A percentile compares a stretch with the other conserved stretches of the same genome.
These are phyloP conservation scores for Tolypocladium pustulatum DNA, from an alignment of 2,329 filamentous ascomycete genomes.

Conservation along the genomic window DNA sequence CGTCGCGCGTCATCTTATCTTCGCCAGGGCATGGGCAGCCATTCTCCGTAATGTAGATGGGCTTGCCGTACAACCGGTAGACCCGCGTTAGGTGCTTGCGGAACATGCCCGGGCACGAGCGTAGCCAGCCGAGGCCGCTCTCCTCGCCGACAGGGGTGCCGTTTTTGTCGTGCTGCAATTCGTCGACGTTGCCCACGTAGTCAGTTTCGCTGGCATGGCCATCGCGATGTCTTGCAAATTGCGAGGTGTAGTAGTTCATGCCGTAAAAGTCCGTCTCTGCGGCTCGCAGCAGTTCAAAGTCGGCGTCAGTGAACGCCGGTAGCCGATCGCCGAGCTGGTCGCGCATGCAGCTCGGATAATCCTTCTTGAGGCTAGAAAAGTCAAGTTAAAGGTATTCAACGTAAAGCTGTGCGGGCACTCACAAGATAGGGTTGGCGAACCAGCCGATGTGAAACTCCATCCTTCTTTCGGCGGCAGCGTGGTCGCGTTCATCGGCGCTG, in stretches of 20 bases:
- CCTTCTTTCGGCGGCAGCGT: slow-evolving; percentile 19
- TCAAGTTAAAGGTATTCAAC: neutral
- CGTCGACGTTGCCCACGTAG: slow-evolving; percentile 65
- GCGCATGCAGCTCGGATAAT: slow-evolving; percentile 76
- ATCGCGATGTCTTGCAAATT: slow-evolving; percentile 69
- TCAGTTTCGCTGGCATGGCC: slow-evolving; percentile 53
- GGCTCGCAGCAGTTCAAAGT: slow-evolving; percentile 55
- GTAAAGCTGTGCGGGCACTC: slow-evolving; percentile 1
- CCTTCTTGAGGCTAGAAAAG: slow-evolving; percentile 16
- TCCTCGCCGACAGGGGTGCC: slow-evolving; percentile 69
- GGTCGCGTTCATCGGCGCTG: slow-evolving; percentile 10
- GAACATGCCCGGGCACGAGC: slow-evolving; percentile 67
- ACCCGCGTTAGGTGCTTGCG: slow-evolving; percentile 68
- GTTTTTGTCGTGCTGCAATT: slow-evolving; percentile 57
- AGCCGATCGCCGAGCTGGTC: slow-evolving; percentile 70
- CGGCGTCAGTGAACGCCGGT: slow-evolving; percentile 63
- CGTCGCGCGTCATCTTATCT: slow-evolving; percentile 59
- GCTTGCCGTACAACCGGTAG: slow-evolving; percentile 62
- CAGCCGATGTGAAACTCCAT: slow-evolving; percentile 29
- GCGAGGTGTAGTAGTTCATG: slow-evolving; percentile 89
- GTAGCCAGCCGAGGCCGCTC: slow-evolving; percentile 74
- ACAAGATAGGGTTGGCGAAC: slow-evolving; percentile 29
- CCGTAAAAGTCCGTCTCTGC: slow-evolving; percentile 88
- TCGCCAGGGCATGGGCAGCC: slow-evolving; percentile 77
- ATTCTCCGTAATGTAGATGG: slow-evolving; percentile 85